Evolutionary conservation across 1,284 basidiomycete genomes (phyloP).

Genomic region (Cutaneotrichosporon cutaneum): DNA sequence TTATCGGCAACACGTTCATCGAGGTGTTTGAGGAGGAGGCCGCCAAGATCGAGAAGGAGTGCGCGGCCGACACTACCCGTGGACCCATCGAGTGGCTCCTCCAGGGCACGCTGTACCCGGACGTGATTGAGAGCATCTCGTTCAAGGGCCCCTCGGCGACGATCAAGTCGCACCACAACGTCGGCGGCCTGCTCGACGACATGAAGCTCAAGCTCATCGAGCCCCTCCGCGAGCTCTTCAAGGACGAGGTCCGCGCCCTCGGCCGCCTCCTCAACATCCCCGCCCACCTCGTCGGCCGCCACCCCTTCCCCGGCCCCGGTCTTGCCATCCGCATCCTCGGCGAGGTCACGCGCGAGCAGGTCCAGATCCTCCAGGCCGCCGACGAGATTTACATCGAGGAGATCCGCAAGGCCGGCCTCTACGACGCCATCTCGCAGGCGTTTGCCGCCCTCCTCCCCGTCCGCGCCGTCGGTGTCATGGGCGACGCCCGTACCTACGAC

Average conservation of each 20-base stretch:
- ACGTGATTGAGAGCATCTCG: conserved; percentile 98
- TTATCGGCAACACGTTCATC: conserved; percentile 99
- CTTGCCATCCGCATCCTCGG: conserved; percentile 99
- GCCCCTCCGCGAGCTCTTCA: conserved; percentile 95
- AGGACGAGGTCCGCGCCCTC: conserved; percentile 95
- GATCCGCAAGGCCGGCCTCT: conserved; percentile 86
- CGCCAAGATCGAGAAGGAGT: conserved; percentile 72
- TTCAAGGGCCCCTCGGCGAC: conserved; percentile 99
- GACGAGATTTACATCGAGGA: conserved; percentile 98
- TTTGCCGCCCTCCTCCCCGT: conserved; percentile 97
- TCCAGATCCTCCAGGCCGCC: conserved; percentile 89
- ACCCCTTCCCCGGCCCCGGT: conserved; percentile 99
- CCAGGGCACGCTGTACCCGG: conserved; percentile 98
- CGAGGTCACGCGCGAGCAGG: conserved; percentile 88
- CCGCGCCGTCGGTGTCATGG: conserved; percentile 95
- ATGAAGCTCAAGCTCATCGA: conserved; percentile 99
- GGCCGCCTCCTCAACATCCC: conserved; percentile 90
- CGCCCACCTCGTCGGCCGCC: conserved; percentile 86
- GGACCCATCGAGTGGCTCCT: conserved; percentile 95
- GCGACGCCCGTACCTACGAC: conserved; percentile 94
- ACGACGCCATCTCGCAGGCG: conserved; percentile 93
- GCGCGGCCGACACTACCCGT: conserved; percentile 69
- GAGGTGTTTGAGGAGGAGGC: conserved; percentile 95
- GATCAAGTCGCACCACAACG: conserved; percentile 99
- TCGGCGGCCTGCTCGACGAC: conserved; percentile 91